Base-by-base conservation (phyloP, 805 yeast genomes). In the Saccharomycopsis babjevae region DNA sequence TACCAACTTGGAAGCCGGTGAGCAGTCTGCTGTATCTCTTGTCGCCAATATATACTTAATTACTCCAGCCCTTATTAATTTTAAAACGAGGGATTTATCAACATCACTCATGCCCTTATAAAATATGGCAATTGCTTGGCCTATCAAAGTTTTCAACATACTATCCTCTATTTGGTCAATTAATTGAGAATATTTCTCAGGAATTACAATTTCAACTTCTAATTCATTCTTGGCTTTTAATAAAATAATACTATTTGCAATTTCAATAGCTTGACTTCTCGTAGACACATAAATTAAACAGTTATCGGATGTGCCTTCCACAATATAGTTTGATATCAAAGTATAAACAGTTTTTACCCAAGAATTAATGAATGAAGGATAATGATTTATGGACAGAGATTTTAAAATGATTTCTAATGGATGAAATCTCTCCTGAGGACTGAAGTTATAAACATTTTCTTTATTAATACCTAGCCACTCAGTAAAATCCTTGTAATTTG, bases 401-500 rank as follows among this genome's bases (percentile, higher is more conserved):
- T 79, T 82, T 54, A 88, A 67, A 65, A 78, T 85, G 22, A 88
- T 82, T 60, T 79, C 82, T 15, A 89, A 66, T 3, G 88, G 83
- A 52, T 73, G 69, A 8, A 76, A 73, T 61, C 93, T 76, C 54
- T 83, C 85, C 57, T 74, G 74, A 0, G 96, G 84, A 18, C 83
- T 79, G 69, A 87, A 91, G 67, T 90, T 91, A 74, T 77, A 89
- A 5, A 85, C 77, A 57, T 83, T 77, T 22, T 72, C 74, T 67
- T 83, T 85, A 0, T 78, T 66, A 30, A 87, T 85, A 1, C 94
- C 96, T 34, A 94, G 72, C 97, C 98, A 94, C 59, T 86, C 89
- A 1, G 88, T 93, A 61, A 92, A 72, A 65, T 89, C 97, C 58
- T 82, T 77, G 2, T 87, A 88, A 68, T 85, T 88, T 0, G 94